Evolutionary conservation across 2,329 filamentous ascomycete species (phyloP), one percentile per base, ranked within the genome.

Genomic region (Dactylonectria macrodidyma): DNA sequence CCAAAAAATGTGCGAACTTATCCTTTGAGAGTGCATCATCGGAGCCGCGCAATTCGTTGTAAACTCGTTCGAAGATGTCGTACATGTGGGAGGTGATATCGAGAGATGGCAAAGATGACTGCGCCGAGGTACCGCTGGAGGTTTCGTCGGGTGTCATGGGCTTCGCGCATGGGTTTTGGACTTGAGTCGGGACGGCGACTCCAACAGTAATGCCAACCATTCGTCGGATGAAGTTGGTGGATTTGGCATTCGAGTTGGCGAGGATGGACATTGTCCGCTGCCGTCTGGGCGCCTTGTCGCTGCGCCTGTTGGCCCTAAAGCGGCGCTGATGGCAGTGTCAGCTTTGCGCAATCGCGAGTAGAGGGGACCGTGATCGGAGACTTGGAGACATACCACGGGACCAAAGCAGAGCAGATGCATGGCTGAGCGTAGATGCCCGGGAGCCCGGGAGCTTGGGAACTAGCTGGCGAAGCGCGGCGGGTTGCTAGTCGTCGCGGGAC

Each of bases 31-130:
- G 69, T 6, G 66, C 38, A 1, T 61, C 36, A 2, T 81, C 77
- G 16, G 76, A 68, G 6, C 78, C 81, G 52, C 85, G 81, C 38
- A 89, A 68, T 0, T 80, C 76, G 38, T 85, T 77, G 74, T 86
- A 91, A 34, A 89, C 76, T 48, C 78, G 79, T 60, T 82, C 78
- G 24, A 91, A 77, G 59, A 86, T 83, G 34, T 81, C 83, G 69
- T 85, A 83, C 66, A 90, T 85, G 30, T 82, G 80, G 47, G 84
- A 81, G 62, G 82, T 88, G 47, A 89, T 77, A 54, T 85, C 82
- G 33, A 85, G 73, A 12, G 82, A 76, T 50, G 73, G 71, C 14
- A 71, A 50, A 16, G 61, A 56, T 54, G 64, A 68, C 55, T 55
- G 65, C 19, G 65, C 62, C 7, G 71, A 73, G 68, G 68, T 73